Percentiles rank a stretch among this genome's conserved stretches.
Conservation (phyloP, 345 rosid species). For the Hibiscus syriacus region DNA sequence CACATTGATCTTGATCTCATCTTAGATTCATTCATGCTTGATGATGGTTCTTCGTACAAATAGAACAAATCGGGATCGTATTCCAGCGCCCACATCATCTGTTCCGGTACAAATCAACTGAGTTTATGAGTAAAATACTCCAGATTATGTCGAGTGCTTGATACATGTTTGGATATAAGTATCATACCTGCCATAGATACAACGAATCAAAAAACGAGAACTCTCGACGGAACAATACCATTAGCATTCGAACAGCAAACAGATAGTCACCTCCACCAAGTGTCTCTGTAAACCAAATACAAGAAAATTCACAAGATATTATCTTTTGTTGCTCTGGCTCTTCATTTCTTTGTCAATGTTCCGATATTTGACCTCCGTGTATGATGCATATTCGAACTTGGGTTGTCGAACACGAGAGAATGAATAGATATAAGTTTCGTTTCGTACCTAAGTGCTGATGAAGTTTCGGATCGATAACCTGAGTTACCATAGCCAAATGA, state of each 20-base stretch:
- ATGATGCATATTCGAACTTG: not conserved
- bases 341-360: not conserved
- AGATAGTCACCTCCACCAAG: constrained; percentile 97
- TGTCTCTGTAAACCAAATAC: constrained; percentile 43
- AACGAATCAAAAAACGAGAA: constrained; percentile 92
- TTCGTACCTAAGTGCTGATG: not conserved
- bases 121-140: not conserved
- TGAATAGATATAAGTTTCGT: not conserved
- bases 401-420: not conserved
- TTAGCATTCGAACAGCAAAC: constrained; percentile 94
- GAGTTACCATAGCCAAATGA: not conserved
- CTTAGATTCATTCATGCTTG: constrained; percentile 40
- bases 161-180: not conserved
- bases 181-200: constrained; percentile 96
- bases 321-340: no score
- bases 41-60: constrained; percentile 59
- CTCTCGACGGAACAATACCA: constrained; percentile 94
- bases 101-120: constrained; percentile 9
- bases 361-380: not conserved
- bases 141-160: not conserved
- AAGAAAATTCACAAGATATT: not conserved
- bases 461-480: not conserved
- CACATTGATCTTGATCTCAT: constrained; percentile 53
- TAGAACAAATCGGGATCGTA: constrained; percentile 77
- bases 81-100: constrained; percentile 99